Evolutionary conservation across 257 asterid genomes (phyloP), one percentile per base, ranked within the genome.

Genomic region (Ocimum tenuiflorum): DNA sequence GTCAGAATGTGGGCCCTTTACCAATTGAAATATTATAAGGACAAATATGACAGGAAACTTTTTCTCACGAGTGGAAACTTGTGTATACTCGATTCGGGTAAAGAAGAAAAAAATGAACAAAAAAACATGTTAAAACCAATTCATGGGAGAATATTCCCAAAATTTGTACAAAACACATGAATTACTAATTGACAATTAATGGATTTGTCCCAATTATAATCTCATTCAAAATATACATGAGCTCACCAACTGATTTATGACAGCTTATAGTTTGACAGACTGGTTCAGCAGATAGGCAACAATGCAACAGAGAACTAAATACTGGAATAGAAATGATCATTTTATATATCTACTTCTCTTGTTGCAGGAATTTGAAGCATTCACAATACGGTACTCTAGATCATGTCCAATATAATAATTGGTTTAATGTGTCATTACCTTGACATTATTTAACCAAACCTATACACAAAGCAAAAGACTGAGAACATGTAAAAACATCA

Each of bases 1-100:
- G 81, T 92, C 94, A 70, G 99, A 87, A 73, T 89, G 99, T 10
- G 97, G 97, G 24, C 99, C 99, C 99, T 91, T 82, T 54, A 63
- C 60, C 52, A 23, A 70, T 53, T 46, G 54, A 54, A 45, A 48
- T 27, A 27, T 1, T 4, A 35, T 22, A 58, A 33, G 45, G 9
- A 58, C 7, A 10, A 54, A 29, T 18, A 58, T 6, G 18, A 11
- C 24, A 8, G 23, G 57, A 13, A 18, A 11, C 14, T 23, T 41
- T 31, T 43, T 22, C 7, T 58, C 63, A 7, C 8, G 57, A 22
- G 56, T 17, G 22, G 11, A 56, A 47, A 10, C 22, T n/a, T 1
- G 42, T 22, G 36, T 71, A 52, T 27, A 27, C 31, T 12, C 43
- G 45, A 19, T 56, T 42, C 49, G 3, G 57, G 31, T 33, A 62